Base-by-base conservation (phyloP, 345 rosid species). In the Salix caprea region DNA sequence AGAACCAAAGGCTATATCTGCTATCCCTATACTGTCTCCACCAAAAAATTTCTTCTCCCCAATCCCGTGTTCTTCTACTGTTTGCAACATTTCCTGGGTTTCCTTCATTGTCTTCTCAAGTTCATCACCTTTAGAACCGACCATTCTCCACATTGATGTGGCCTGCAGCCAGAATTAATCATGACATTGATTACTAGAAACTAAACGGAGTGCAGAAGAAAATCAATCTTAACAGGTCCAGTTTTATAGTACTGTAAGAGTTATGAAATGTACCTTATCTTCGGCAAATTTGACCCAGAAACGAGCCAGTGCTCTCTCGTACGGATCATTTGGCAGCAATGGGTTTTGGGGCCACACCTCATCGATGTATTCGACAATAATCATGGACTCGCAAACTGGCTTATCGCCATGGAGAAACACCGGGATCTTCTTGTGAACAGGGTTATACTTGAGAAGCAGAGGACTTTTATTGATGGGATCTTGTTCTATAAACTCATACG, bases 251-350 rank as follows among this genome's bases (percentile, higher is more conserved):
- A 10, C 2, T 16, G 6, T 13, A 26, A 4, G 32, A 8, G 26
- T 39, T 10, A 39, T 39, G 42, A 15, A 52, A 32, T 37, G 32
- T 28, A 73, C 76, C 37, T 73, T 73, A 19, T 73, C 69, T 2
- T 73, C 76, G 2, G 30, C 39, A 39, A 73, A 73, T 15, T 73
- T 73, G 60, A 52, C 69, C 76, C 76, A 42, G 37, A 73, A 62
- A 2, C 76, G 68, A 39, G 52, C 76, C 52, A 4, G 28, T 0
- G 69, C 76, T 62, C 76, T 40, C 8, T 61, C 56, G 46, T 73
- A 5, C 15, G 76, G 76, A 26, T 73, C 37, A 6, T 15, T 15
- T 5, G 76, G 69, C 54, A 73, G 23, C 28, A 73, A 3, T 5
- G 60, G 58, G 62, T 16, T n/a, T 12, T 32, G 34, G 34, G 34